Conservation (phyloP, 202 grass and related monocot species). For the Hordeum pubiflorum region DNA sequence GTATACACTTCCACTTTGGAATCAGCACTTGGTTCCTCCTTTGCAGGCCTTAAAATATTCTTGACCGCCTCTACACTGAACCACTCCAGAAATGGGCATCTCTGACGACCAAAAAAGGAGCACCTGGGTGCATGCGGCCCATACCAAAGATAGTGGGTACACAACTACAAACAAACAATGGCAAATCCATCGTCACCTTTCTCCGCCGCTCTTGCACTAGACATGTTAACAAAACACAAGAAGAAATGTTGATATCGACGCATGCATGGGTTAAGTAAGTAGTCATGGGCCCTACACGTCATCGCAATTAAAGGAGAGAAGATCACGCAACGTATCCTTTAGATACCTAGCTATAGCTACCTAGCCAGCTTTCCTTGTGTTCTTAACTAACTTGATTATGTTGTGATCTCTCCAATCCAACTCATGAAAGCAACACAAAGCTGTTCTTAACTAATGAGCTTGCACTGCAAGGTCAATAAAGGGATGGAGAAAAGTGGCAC, state of each 20-base stretch:
- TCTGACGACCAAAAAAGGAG: neutral
- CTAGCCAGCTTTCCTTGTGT: neutral
- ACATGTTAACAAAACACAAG: neutral
- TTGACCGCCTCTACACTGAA: neutral
- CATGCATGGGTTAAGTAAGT: neutral
- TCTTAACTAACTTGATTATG: neutral
- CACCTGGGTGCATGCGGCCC: neutral
- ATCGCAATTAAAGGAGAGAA: neutral
- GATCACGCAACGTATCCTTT: conserved; percentile 7
- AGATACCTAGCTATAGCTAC: neutral
- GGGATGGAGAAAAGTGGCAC: neutral
- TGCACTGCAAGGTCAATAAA: conserved; percentile 25
- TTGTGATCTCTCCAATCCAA: neutral
- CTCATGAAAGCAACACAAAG: neutral
- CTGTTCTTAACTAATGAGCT: neutral
- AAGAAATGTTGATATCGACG: too few species aligned
- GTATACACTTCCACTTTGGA: too few species aligned
- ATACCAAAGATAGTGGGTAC: conserved; percentile 31
- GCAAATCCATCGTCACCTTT: conserved; percentile 19
- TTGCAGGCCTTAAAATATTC: neutral
- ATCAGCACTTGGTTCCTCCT: too few species aligned
- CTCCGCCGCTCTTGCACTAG: conserved; percentile 10
- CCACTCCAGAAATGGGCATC: neutral
- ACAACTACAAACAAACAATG: neutral
- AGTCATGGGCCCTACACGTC: neutral